phyloP scores from a whole-genome alignment of 1,139 yeast species.

The Geotrichum cucujoidarum region DNA sequence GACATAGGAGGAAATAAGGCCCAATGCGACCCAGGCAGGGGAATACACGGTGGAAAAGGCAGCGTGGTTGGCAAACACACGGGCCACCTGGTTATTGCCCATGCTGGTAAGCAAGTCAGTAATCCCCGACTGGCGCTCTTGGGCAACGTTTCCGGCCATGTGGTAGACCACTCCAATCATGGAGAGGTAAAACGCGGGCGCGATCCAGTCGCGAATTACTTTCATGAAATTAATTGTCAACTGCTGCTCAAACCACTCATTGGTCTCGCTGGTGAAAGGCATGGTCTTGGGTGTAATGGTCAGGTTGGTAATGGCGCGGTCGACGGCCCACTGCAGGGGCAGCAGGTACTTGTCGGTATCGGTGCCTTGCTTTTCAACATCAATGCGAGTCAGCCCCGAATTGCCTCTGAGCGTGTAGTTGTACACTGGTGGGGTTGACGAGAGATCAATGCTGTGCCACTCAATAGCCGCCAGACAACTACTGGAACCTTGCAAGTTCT shows the following conservation, averaged over 20 bases:
- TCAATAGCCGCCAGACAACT: slow-evolving; percentile 37
- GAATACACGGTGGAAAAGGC: slow-evolving; percentile 33
- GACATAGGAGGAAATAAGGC: slow-evolving; percentile 26
- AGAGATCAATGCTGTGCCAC: slow-evolving; percentile 33
- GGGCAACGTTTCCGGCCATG: slow-evolving; percentile 35
- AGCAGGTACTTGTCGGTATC: slow-evolving; percentile 32
- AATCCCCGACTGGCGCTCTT: slow-evolving; percentile 36
- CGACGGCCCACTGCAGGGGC: slow-evolving; percentile 40
- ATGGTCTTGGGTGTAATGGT: slow-evolving; percentile 31
- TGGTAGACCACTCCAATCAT: slow-evolving; percentile 39
- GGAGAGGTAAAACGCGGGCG: slow-evolving; percentile 36
- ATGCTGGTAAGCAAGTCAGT: slow-evolving; percentile 33
- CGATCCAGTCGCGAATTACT: slow-evolving; percentile 32
- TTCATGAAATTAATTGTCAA: slow-evolving; percentile 31
- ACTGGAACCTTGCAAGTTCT: slow-evolving; percentile 34
- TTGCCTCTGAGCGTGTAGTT: slow-evolving; percentile 38
- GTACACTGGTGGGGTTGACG: slow-evolving; percentile 24
- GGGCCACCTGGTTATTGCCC: slow-evolving; percentile 32
- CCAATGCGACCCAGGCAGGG: slow-evolving; percentile 36
- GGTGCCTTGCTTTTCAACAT: slow-evolving; percentile 29
- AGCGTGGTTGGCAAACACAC: slow-evolving; percentile 31
- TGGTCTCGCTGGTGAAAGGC: slow-evolving; percentile 33
- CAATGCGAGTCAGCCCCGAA: slow-evolving; percentile 31
- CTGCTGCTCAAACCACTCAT: slow-evolving; percentile 27
- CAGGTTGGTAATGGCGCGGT: slow-evolving; percentile 32